phyloP scores from a whole-genome alignment of 2,329 filamentous ascomycete genomes.

The Sclerotinia sclerotiorum region DNA sequence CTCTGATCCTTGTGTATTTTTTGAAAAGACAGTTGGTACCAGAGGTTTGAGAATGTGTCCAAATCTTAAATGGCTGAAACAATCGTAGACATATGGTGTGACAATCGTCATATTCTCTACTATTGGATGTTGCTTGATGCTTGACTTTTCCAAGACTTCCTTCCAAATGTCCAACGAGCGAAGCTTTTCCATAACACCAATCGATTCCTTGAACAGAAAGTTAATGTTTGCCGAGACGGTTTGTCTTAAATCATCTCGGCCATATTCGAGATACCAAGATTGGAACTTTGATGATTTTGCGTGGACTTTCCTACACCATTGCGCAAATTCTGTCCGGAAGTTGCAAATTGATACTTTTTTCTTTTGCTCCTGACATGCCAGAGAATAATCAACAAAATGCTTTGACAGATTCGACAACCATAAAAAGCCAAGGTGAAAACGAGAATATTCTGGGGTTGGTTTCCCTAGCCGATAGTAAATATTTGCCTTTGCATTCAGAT shows the following conservation, averaged over 20 bases:
- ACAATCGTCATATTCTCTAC: slow-evolving; percentile 56
- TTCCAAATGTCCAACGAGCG: slow-evolving; percentile 42
- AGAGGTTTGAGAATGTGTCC: slow-evolving; percentile 50
- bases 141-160: slow-evolving; percentile 40
- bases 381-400: slow-evolving; percentile 64
- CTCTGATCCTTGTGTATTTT: slow-evolving; percentile 35
- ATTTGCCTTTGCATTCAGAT: slow-evolving; percentile 43
- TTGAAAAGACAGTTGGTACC: slow-evolving; percentile 32
- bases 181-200: slow-evolving; percentile 43
- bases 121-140: slow-evolving; percentile 37
- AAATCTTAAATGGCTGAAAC: slow-evolving; percentile 65
- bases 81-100: slow-evolving; percentile 65
- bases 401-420: slow-evolving; percentile 73
- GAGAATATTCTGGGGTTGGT: slow-evolving; percentile 59
- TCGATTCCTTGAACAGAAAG: slow-evolving; percentile 66
- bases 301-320: slow-evolving; percentile 56
- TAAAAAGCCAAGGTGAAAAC: slow-evolving; percentile 62
- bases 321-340: slow-evolving; percentile 58
- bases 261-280: slow-evolving; percentile 54
- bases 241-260: slow-evolving; percentile 62
- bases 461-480: slow-evolving; percentile 63
- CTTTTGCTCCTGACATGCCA: slow-evolving; percentile 25
- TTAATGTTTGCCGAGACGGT: slow-evolving; percentile 58
- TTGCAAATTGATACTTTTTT: slow-evolving; percentile 50
- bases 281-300: slow-evolving; percentile 45